phyloP scores from a whole-genome alignment of 106 monocot species.

The Apostasia ramifera region DNA sequence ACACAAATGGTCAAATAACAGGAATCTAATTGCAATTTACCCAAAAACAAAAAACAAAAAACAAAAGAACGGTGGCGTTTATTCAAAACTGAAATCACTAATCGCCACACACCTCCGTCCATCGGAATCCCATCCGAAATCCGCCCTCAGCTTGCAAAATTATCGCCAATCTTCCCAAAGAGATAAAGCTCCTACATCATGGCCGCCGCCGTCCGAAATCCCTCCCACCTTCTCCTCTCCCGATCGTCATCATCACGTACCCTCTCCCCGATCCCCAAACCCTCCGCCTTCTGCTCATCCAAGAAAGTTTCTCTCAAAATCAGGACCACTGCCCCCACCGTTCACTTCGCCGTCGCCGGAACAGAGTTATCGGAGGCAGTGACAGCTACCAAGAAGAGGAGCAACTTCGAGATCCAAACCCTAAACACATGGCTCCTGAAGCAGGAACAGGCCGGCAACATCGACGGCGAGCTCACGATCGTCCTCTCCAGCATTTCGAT shows the following conservation, averaged over 20 bases:
- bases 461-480: constrained; percentile 84
- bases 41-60: not conserved
- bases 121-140: not conserved
- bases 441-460: constrained; percentile 69
- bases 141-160: not conserved
- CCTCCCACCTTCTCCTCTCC: constrained; percentile 17
- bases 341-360: constrained; percentile 11
- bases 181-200: not conserved
- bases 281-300: not conserved
- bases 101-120: constrained; percentile 8
- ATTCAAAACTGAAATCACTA: not conserved
- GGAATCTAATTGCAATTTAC: too few relatives aligned
- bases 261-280: constrained; percentile 1
- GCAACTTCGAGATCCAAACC: constrained; percentile 52
- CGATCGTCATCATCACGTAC: not conserved
- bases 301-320: not conserved
- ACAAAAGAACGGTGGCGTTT: not conserved
- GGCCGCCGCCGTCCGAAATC: not conserved
- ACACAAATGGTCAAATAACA: too few relatives aligned
- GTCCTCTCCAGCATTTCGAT: constrained; percentile 95
- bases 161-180: not conserved
- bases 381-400: constrained; percentile 32
- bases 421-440: constrained; percentile 83
- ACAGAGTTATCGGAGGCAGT: constrained; percentile 5
- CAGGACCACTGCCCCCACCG: not conserved